Evolutionary conservation across 768 basidiomycete species (phyloP).

Genomic region (Podaxis carcinomalis): DNA sequence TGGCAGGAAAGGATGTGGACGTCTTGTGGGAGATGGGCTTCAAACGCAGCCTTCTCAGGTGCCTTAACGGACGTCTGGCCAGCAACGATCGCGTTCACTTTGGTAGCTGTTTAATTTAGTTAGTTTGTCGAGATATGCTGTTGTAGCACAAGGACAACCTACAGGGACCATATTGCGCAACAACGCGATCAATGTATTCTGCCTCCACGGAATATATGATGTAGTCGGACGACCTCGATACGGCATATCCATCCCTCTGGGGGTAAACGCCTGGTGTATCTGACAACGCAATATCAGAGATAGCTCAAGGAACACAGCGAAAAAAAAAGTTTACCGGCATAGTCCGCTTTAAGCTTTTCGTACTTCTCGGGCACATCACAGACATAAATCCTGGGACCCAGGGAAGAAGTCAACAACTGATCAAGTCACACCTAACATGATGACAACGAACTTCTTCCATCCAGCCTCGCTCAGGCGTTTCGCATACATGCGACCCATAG

Average conservation of each 20-base stretch:
- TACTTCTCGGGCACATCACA: constrained; percentile 80
- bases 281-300: constrained; percentile 20
- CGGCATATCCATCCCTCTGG: constrained; percentile 77
- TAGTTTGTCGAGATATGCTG: not conserved
- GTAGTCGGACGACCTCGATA: constrained; percentile 87
- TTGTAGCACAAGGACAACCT: constrained; percentile 23
- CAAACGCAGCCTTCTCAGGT: constrained; percentile 88
- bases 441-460: constrained; percentile 67
- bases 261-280: constrained; percentile 62
- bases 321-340: constrained; percentile 42
- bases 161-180: constrained; percentile 91
- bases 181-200: constrained; percentile 79
- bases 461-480: constrained; percentile 71
- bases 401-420: constrained; percentile 5
- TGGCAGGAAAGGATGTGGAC: constrained; percentile 90
- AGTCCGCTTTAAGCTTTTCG: constrained; percentile 55
- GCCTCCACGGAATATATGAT: constrained; percentile 96
- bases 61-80: constrained; percentile 98
- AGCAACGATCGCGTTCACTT: constrained; percentile 85
- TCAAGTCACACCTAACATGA: not conserved
- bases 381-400: constrained; percentile 67
- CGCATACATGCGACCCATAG: constrained; percentile 96
- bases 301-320: not conserved
- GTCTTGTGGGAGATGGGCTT: constrained; percentile 80
- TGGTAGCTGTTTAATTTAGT: constrained; percentile 61